phyloP scores from a whole-genome alignment of 2,329 filamentous ascomycete genomes.

The Pseudopyrenochaeta lycopersici region DNA sequence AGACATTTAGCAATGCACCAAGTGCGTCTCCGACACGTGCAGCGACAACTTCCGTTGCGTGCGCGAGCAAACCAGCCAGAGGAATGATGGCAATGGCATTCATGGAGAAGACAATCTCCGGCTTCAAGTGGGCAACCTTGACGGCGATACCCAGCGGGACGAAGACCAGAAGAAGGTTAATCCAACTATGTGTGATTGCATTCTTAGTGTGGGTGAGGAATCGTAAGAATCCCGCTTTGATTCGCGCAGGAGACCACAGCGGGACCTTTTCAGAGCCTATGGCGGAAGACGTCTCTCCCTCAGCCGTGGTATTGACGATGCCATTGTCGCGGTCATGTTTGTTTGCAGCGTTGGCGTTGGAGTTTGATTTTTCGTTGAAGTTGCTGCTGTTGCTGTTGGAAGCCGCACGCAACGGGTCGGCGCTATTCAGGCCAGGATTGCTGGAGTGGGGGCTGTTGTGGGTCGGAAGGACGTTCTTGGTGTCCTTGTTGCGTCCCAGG shows the following conservation, averaged over 20 bases:
- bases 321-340: slow-evolving; percentile 31
- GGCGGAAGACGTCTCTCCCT: slow-evolving; percentile 63
- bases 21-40: slow-evolving; percentile 58
- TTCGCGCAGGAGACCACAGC: slow-evolving; percentile 55
- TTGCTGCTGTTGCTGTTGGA: slow-evolving; percentile 20
- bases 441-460: slow-evolving; percentile 28
- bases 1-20: slow-evolving; percentile 61
- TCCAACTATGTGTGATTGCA: slow-evolving; percentile 75
- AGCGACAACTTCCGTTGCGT: slow-evolving; percentile 61
- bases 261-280: slow-evolving; percentile 56
- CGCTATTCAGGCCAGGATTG: slow-evolving; percentile 20
- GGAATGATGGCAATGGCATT: slow-evolving; percentile 63
- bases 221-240: slow-evolving; percentile 59
- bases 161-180: slow-evolving; percentile 80
- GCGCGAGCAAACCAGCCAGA: slow-evolving; percentile 58
- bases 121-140: slow-evolving; percentile 54
- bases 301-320: slow-evolving; percentile 56
- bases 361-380: slow-evolving; percentile 33
- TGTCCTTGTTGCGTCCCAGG: slow-evolving; percentile 49
- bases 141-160: slow-evolving; percentile 79
- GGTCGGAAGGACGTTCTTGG: slow-evolving; percentile 41
- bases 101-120: slow-evolving; percentile 59
- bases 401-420: background rate
- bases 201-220: slow-evolving; percentile 65
- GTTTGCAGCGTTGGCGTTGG: slow-evolving; percentile 9